Evolutionary conservation across 2,329 filamentous ascomycete species (phyloP).

Genomic region (Aspergillus sp.): DNA sequence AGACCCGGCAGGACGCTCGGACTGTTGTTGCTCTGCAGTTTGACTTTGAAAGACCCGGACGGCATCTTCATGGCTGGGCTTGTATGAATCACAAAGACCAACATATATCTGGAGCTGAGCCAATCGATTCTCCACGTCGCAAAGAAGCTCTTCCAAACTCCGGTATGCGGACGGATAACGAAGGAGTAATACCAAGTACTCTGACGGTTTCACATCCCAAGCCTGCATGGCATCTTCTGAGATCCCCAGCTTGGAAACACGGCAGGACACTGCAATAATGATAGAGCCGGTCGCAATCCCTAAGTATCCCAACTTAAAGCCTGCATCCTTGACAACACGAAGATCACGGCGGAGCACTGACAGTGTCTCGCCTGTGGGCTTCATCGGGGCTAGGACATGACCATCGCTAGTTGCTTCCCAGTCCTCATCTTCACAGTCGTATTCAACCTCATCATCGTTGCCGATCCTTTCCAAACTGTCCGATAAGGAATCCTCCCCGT

Average conservation of each 20-base stretch:
- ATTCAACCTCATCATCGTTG: constrained; percentile 17
- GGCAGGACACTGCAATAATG: constrained; percentile 62
- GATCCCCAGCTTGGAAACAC: constrained; percentile 62
- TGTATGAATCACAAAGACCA: constrained; percentile 65
- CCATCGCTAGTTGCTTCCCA: constrained; percentile 12
- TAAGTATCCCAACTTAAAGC: constrained; percentile 63
- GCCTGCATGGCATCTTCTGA: constrained; percentile 68
- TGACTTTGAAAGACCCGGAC: constrained; percentile 41
- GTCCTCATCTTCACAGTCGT: constrained; percentile 31
- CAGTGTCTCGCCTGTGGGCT: constrained; percentile 5
- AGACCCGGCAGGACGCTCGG: not conserved
- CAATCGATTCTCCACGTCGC: constrained; percentile 30
- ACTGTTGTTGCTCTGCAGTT: not conserved
- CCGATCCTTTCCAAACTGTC: constrained; percentile 1
- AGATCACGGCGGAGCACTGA: constrained; percentile 55
- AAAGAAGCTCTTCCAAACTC: constrained; percentile 49
- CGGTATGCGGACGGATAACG: constrained; percentile 58
- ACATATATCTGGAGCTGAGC: constrained; percentile 55
- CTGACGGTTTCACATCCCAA: constrained; percentile 61
- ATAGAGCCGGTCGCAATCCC: constrained; percentile 46
- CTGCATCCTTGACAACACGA: constrained; percentile 52
- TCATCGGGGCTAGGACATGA: constrained; percentile 1
- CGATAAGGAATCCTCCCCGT: constrained; percentile 2
- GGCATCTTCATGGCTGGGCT: constrained; percentile 56
- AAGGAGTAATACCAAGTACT: constrained; percentile 70